Evolutionary conservation across 2,329 filamentous ascomycete species (phyloP).

Genomic region (Fusarium sp.): DNA sequence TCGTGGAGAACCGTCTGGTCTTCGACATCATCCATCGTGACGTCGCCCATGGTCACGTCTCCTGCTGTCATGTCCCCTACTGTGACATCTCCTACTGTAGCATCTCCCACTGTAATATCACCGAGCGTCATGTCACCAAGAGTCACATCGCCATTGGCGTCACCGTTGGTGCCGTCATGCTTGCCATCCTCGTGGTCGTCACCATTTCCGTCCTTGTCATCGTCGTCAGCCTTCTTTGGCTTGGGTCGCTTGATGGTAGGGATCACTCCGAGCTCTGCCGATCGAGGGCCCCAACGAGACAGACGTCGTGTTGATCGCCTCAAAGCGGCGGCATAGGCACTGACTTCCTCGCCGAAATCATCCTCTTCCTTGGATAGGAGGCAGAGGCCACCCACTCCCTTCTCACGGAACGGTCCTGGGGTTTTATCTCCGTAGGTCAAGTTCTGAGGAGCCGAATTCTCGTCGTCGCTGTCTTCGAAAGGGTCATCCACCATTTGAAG

Average conservation of each 20-base stretch:
- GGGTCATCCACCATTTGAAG: constrained; percentile 66
- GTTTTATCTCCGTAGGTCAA: constrained; percentile 44
- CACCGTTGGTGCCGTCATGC: constrained; percentile 37
- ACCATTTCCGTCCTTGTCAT: constrained; percentile 40
- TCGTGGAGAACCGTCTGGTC: constrained; percentile 52
- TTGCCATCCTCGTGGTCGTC: constrained; percentile 45
- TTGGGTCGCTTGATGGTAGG: constrained; percentile 56
- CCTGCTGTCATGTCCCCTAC: constrained; percentile 46
- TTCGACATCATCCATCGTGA: constrained; percentile 65
- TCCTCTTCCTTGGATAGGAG: constrained; percentile 71
- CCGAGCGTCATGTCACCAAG: constrained; percentile 44
- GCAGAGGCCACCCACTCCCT: constrained; percentile 71
- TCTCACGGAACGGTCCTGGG: constrained; percentile 60
- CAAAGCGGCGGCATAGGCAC: constrained; percentile 73
- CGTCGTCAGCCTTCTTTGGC: constrained; percentile 40
- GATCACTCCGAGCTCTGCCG: constrained; percentile 59
- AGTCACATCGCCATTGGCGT: constrained; percentile 37
- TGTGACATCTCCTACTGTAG: constrained; percentile 52
- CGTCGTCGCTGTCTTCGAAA: constrained; percentile 72
- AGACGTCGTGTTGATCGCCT: constrained; percentile 72
- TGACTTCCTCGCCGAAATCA: constrained; percentile 81
- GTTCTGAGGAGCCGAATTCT: constrained; percentile 55
- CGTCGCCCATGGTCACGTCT: constrained; percentile 48
- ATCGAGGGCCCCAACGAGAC: constrained; percentile 71
- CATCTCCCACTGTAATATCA: constrained; percentile 59